Evolutionary conservation across 2,329 filamentous ascomycete genomes (phyloP), one percentile per base, ranked within the genome.

Genomic region (Neospermospora avenae): DNA sequence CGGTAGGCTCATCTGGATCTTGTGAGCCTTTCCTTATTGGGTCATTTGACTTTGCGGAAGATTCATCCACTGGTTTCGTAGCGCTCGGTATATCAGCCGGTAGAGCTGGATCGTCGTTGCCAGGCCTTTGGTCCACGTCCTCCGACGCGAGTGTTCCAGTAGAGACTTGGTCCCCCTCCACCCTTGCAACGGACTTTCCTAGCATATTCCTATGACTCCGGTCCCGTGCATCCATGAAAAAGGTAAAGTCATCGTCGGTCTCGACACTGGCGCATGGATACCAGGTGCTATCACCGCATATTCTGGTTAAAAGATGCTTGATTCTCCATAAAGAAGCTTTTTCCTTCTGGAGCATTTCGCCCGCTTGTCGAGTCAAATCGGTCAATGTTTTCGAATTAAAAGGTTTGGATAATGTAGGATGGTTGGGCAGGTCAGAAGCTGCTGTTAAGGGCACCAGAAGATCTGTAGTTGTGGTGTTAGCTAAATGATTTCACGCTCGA

Each of bases 201-300:
- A 64, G 59, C 18, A 58, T 35, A 39, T 65, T 63, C 24, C 44
- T 62, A 34, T 65, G 65, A n/a, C 54, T 51, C 22, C 62, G 60
- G n/a, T 69, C 66, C n/a, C 62, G 59, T 25, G 70, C 69, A 54
- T 73, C 69, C 16, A 68, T 63, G 53, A 73, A 88, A 1, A 86
- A 72, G 37, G 81, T 77, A 57, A 79, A 74, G 67, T 88, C 84
- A 66, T 83, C 77, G 4, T 80, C 76, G 0, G 80, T 80, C 39
- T 85, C 75, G 75, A 87, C 81, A 65, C 78, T 76, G 49, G 80
- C 79, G 69, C 84, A 86, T 7, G 84, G 84, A 46, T 82, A 80
- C 85, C 85, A 88, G 14, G 84, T 85, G 63, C 86, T 84, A 72
- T 96, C 91, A 34, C 91, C 91, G 52, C 88, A 85, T 8, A 95